These are phyloP conservation scores for Thielaviopsis ethacetica DNA, from an alignment of 2,329 filamentous ascomycete genomes.

Conservation along the genomic window DNA sequence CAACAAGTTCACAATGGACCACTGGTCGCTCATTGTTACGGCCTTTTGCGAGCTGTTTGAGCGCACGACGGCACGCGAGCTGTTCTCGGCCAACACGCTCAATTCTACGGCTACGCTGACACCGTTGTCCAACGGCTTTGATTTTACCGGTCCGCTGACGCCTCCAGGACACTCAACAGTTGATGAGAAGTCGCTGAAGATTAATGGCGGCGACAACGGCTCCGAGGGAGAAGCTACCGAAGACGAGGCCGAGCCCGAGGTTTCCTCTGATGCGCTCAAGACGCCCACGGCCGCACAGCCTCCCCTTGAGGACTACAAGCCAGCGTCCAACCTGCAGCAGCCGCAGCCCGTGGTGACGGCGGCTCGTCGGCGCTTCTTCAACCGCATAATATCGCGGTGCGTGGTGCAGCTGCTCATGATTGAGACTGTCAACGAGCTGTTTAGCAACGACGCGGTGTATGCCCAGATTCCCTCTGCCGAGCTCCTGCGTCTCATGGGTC, in stretches of 20 bases:
- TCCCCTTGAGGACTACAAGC: slow-evolving; percentile 72
- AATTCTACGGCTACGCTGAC: slow-evolving; percentile 35
- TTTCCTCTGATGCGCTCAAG: slow-evolving; percentile 1
- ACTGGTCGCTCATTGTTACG: slow-evolving; percentile 90
- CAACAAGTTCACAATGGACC: slow-evolving; percentile 66
- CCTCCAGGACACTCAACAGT: slow-evolving; percentile 20
- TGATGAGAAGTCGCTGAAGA: slow-evolving; percentile 43
- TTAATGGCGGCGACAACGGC: slow-evolving; percentile 36
- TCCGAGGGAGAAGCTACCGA: slow-evolving; percentile 15
- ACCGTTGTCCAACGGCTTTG: slow-evolving; percentile 33
- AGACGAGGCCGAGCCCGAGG: slow-evolving; percentile 14
- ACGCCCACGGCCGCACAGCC: slow-evolving; percentile 13
- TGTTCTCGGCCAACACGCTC: slow-evolving; percentile 69
- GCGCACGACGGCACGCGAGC: slow-evolving; percentile 80
- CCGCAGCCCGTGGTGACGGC: slow-evolving; percentile 86
- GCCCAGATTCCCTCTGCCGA: slow-evolving; percentile 79
- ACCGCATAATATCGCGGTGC: slow-evolving; percentile 97
- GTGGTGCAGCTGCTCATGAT: slow-evolving; percentile 98
- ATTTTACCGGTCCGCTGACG: slow-evolving; percentile 31
- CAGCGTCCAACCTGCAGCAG: slow-evolving; percentile 59
- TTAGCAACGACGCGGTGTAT: slow-evolving; percentile 93
- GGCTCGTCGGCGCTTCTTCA: slow-evolving; percentile 88
- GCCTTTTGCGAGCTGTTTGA: slow-evolving; percentile 94
- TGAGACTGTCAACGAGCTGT: slow-evolving; percentile 95
- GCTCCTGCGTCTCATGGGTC: slow-evolving; percentile 77